Percentiles rank a stretch among this genome's conserved stretches.
phyloP scores from a whole-genome alignment of 768 basidiomycete genomes.

The Fomitopsis pulvina region DNA sequence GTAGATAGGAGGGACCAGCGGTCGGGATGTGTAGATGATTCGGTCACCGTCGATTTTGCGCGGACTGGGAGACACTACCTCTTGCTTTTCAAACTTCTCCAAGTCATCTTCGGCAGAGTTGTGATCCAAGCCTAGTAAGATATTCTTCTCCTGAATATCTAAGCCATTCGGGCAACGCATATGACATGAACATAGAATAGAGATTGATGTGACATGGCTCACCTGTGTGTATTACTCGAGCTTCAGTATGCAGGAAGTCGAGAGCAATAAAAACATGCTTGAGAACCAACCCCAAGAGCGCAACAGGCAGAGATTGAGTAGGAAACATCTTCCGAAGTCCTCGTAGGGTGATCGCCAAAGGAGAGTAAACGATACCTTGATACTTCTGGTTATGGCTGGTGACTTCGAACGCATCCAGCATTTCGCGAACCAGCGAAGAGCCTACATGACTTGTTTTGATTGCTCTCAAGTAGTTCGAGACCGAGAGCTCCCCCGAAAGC shows the following conservation, averaged over 20 bases:
- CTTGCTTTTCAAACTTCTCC: constrained; percentile 1
- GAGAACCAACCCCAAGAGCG: no score
- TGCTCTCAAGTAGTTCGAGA: no score
- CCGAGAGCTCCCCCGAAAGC: no score
- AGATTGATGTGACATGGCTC: background rate
- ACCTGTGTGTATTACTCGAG: constrained; percentile 8
- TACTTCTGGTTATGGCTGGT: no score
- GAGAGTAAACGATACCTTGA: no score
- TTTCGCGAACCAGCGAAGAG: no score
- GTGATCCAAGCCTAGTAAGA: constrained; percentile 2
- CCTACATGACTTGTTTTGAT: no score
- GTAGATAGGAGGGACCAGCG: background rate
- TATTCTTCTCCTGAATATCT: constrained; percentile 11
- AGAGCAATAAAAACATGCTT: constrained; percentile 1
- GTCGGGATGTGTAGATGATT: constrained; percentile 7
- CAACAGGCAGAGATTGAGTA: no score
- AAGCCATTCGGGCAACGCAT: background rate
- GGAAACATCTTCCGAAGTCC: no score
- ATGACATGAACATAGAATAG: background rate
- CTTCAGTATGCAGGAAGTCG: constrained; percentile 8
- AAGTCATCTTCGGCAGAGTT: constrained; percentile 1
- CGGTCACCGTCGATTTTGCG: constrained; percentile 7
- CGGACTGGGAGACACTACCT: background rate
- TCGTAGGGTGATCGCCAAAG: no score
- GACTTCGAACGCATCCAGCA: no score